Evolutionary conservation across 805 yeast genomes (phyloP).

Genomic region (Barnettozyma sucrosica): DNA sequence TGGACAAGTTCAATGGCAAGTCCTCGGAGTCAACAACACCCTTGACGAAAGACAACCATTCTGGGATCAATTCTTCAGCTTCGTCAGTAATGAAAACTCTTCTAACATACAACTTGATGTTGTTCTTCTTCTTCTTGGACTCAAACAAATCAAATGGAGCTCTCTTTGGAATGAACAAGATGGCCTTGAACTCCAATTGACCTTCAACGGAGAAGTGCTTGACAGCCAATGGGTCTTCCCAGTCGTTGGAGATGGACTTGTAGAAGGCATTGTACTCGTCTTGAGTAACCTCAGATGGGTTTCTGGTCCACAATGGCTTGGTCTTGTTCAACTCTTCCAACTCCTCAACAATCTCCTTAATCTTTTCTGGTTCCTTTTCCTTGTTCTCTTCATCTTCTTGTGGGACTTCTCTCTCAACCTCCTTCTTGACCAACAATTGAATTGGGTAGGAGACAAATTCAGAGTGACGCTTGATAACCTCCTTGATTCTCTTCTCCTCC

Average conservation of each 20-base stretch:
- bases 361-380: constrained; percentile 73
- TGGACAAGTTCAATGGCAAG: constrained; percentile 97
- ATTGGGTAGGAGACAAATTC: constrained; percentile 99
- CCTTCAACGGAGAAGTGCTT: constrained; percentile 99
- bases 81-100: constrained; percentile 99
- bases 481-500: constrained; percentile 99
- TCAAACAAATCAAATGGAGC: constrained; percentile 99
- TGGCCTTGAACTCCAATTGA: constrained; percentile 98
- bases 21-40: constrained; percentile 99
- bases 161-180: constrained; percentile 95
- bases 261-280: constrained; percentile 99
- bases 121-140: constrained; percentile 97
- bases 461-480: constrained; percentile 98
- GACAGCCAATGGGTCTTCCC: constrained; percentile 99
- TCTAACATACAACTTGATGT: constrained; percentile 97
- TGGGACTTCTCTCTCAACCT: constrained; percentile 43
- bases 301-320: constrained; percentile 99
- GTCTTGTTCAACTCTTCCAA: constrained; percentile 98
- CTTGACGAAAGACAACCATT: constrained; percentile 94
- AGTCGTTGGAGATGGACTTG: constrained; percentile 98
- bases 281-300: constrained; percentile 94
- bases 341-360: constrained; percentile 91
- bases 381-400: constrained; percentile 66
- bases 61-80: constrained; percentile 98
- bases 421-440: constrained; percentile 96